A percentile compares a stretch with the other conserved stretches of the same genome.
Evolutionary conservation across 31 red algal genomes (phyloP).

Genomic region (Bonnemaisonia californica): DNA sequence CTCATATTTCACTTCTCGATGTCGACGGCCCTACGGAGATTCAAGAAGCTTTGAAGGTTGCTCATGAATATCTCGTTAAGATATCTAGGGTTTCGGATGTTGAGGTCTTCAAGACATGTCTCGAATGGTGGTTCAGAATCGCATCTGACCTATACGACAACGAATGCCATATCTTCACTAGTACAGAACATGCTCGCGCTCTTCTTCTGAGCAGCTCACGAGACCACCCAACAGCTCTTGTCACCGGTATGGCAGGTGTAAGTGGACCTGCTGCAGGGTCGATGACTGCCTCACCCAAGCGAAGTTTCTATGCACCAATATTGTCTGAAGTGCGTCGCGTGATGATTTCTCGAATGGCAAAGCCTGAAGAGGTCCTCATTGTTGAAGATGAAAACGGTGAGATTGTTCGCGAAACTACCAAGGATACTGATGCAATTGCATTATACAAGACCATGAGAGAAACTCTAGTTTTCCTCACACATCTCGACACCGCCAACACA

Average conservation of each 20-base stretch:
- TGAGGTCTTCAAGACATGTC: conserved; percentile 97
- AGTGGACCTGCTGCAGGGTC: not conserved
- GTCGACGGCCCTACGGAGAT: conserved; percentile 55
- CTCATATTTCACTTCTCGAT: conserved; percentile 84
- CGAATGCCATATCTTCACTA: conserved; percentile 52
- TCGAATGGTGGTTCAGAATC: conserved; percentile 95
- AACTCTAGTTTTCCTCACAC: conserved; percentile 91
- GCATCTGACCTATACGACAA: conserved; percentile 83
- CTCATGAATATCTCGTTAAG: conserved; percentile 83
- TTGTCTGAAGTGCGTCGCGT: conserved; percentile 83
- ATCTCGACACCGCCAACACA: conserved; percentile 91
- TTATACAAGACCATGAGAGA: conserved; percentile 97
- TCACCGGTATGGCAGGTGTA: conserved; percentile 15
- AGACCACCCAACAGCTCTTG: conserved; percentile 17
- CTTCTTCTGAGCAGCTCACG: conserved; percentile 32
- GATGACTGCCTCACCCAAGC: conserved; percentile 22
- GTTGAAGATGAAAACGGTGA: conserved; percentile 99
- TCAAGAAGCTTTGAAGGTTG: conserved; percentile 68
- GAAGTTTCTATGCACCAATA: conserved; percentile 85
- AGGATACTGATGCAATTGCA: conserved; percentile 97
- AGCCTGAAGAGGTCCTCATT: conserved; percentile 99
- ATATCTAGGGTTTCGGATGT: conserved; percentile 86
- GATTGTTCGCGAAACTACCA: conserved; percentile 98
- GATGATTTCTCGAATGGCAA: conserved; percentile 96
- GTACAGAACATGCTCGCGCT: conserved; percentile 15